Evolutionary conservation across 257 asterid species (phyloP).

Genomic region (Nicotiana tomentosiformis): DNA sequence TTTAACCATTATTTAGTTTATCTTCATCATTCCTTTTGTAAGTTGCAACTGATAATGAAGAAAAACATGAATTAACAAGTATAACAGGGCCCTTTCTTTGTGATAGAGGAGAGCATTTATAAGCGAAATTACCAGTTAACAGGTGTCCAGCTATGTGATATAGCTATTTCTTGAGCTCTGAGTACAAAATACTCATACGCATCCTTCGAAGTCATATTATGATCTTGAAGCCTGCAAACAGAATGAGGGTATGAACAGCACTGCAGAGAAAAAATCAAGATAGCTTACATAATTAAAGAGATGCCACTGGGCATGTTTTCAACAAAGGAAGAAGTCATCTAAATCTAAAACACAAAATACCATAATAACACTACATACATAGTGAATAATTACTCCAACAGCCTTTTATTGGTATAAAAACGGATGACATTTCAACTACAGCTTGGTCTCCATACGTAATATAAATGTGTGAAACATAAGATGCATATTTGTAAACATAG

Average conservation of each 20-base stretch:
- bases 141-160: constrained; percentile 68
- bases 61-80: background rate
- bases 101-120: background rate
- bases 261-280: constrained; percentile 1
- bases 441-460: background rate
- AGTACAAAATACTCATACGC: constrained; percentile 87
- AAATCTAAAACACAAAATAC: background rate
- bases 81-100: background rate
- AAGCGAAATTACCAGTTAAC: constrained; percentile 69
- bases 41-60: background rate
- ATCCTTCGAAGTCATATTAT: constrained; percentile 64
- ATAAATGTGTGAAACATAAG: background rate
- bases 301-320: background rate
- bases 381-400: background rate
- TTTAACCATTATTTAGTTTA: background rate
- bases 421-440: background rate
- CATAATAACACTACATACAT: background rate
- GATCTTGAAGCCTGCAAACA: constrained; percentile 72
- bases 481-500: background rate
- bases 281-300: background rate
- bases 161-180: constrained; percentile 86
- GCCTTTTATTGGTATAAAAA: background rate
- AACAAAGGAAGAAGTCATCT: background rate
- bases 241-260: constrained; percentile 11
- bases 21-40: background rate